These are phyloP conservation scores for Acanthochlamys bracteata DNA, from an alignment of 106 monocot species.

Conservation along the genomic window DNA sequence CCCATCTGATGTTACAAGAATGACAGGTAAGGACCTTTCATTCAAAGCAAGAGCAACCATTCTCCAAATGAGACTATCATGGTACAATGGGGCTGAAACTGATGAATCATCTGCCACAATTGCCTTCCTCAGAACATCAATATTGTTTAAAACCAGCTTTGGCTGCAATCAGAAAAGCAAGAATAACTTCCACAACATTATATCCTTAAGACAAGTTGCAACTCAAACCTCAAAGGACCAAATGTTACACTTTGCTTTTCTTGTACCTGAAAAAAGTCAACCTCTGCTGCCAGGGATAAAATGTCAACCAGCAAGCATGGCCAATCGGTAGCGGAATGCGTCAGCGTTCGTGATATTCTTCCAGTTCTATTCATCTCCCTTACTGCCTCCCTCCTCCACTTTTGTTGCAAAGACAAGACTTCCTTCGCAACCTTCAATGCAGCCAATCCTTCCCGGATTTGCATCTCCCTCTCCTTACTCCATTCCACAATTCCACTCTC, in stretches of 20 bases:
- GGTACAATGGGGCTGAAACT: slow-evolving; percentile 65
- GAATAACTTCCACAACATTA: too few species aligned
- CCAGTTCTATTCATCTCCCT: slow-evolving; percentile 44
- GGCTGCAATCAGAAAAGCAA: slow-evolving; percentile 57
- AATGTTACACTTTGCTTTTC: background rate
- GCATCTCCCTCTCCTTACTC: slow-evolving; percentile 43
- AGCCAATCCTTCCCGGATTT: slow-evolving; percentile 51
- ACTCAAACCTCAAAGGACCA: too few species aligned
- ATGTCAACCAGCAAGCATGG: slow-evolving; percentile 76
- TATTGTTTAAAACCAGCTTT: slow-evolving; percentile 83
- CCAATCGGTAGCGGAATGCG: slow-evolving; percentile 72
- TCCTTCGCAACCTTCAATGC: slow-evolving; percentile 76
- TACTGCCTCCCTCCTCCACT: slow-evolving; percentile 73
- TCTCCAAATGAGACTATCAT: slow-evolving; percentile 90
- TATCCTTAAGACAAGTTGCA: background rate
- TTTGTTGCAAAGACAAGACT: slow-evolving; percentile 44
- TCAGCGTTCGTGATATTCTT: slow-evolving; percentile 56
- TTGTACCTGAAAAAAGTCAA: slow-evolving; percentile 69
- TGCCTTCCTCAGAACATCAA: slow-evolving; percentile 74
- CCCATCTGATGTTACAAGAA: slow-evolving; percentile 83
- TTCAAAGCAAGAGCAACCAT: slow-evolving; percentile 73
- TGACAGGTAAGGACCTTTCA: slow-evolving; percentile 69
- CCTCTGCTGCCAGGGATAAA: slow-evolving; percentile 63
- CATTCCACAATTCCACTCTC: slow-evolving; percentile 5
- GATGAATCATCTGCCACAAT: slow-evolving; percentile 41